phyloP scores from a whole-genome alignment of 2,329 filamentous ascomycete species.

The Myriosclerotinia scirpicola region DNA sequence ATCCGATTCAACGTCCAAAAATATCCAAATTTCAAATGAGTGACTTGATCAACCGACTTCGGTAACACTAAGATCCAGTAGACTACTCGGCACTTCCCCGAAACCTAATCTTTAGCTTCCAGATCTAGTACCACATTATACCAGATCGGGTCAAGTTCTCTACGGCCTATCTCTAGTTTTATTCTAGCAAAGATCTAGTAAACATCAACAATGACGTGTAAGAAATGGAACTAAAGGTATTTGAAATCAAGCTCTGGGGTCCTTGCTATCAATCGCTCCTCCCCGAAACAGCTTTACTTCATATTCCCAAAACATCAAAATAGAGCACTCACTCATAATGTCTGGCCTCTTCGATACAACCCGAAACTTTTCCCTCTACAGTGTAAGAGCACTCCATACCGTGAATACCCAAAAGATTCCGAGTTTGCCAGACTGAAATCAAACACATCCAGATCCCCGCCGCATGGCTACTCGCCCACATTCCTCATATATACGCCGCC shows the following conservation, averaged over 20 bases:
- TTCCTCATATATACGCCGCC: background rate
- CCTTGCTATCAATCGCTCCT: background rate
- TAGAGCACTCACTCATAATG: background rate
- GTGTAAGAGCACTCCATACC: background rate
- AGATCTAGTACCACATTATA: background rate
- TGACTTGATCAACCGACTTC: background rate
- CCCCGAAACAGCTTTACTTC: background rate
- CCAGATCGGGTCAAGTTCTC: background rate
- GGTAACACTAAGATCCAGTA: background rate
- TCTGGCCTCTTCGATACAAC: slow-evolving; percentile 2
- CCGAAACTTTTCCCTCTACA: slow-evolving; percentile 7
- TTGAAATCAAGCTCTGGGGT: background rate
- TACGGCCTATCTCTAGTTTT: background rate
- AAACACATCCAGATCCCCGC: slow-evolving; percentile 2
- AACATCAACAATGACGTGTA: slow-evolving; percentile 3
- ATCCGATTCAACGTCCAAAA: too few relatives aligned
- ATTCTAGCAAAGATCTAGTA: background rate
- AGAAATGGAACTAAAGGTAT: background rate
- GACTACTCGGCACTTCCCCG: background rate
- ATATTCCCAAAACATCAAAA: background rate
- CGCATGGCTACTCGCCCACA: slow-evolving; percentile 1
- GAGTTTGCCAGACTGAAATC: background rate
- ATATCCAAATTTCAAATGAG: too few relatives aligned
- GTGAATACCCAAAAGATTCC: background rate
- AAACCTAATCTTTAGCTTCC: background rate